Evolutionary conservation across 306 rosid genomes (phyloP), one percentile per base, ranked within the genome.

Genomic region (Begonia peltatifolia): DNA sequence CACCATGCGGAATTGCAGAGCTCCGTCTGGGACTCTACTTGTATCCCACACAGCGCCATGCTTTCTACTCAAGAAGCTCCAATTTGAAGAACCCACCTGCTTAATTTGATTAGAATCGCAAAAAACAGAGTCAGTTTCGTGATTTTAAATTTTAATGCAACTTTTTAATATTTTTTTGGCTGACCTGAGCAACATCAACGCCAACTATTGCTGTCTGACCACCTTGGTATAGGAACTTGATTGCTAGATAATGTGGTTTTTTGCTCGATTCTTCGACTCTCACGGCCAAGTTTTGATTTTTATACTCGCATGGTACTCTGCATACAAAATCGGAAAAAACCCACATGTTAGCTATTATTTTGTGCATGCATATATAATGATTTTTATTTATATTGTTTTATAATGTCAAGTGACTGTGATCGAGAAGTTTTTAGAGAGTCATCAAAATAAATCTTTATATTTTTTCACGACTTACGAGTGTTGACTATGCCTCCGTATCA

Each of bases 181-280:
- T 35, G 57, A 87, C 96, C 86, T 75, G 71, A 65, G 99, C 99
- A 14, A 90, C 81, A 54, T 90, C 94, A 43, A 80, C 79, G 6
- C 12, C 72, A 0, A 74, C 96, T 6, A 90, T 83, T 68, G 83
- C 99, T 1, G 99, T 90, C 76, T 90, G 96, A 55, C 99, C 99
- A 1, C 96, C 99, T 71, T 90, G 94, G 47, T 79, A 86, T 67
- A 90, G 56, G 48, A 90, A 62, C 71, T 73, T 79, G 18, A 90
- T 59, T 12, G 88, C 86, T 3, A 90, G 61, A 42, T 73, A 86
- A 46, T 66, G 9, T n/a, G 94, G 76, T 55, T 77, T 83, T 53
- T 68, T 52, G 77, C 99, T 90, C 59, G 82, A 76, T 70, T 86
- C 99, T 59, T 86, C 99, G 56, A 90, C 99, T 10, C 99, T 75